Evolutionary conservation across 2,329 filamentous ascomycete species (phyloP).

Genomic region (Tolypocladium sp.): DNA sequence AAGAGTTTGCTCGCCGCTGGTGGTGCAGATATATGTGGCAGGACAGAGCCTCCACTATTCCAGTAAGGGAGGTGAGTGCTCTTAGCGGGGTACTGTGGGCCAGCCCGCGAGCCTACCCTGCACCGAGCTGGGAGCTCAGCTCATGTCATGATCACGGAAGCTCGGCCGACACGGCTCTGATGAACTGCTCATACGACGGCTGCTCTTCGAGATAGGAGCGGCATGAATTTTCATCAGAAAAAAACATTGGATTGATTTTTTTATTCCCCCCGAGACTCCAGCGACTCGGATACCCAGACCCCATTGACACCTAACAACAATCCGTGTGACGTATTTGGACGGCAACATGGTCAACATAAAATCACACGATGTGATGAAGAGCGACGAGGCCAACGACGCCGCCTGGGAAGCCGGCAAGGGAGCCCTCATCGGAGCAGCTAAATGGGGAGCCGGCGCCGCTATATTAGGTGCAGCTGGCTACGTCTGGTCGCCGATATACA

Average conservation of each 20-base stretch:
- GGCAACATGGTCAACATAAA: constrained; percentile 24
- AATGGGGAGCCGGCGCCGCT: constrained; percentile 62
- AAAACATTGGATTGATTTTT: neutral
- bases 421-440: constrained; percentile 56
- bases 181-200: neutral
- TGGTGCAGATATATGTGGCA: neutral
- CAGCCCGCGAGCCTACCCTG: neutral
- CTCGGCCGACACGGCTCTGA: neutral
- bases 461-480: constrained; percentile 54
- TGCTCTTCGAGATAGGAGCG: neutral
- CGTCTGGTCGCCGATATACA: constrained; percentile 60
- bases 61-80: constrained; percentile 5
- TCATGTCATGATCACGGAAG: neutral
- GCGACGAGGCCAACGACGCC: constrained; percentile 59
- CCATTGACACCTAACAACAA: neutral
- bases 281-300: neutral
- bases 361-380: constrained; percentile 48
- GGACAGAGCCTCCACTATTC: constrained; percentile 6
- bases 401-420: constrained; percentile 64
- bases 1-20: constrained; percentile 8
- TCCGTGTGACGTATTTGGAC: neutral
- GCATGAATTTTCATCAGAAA: neutral
- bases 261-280: neutral
- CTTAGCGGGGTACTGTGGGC: constrained; percentile 8
- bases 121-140: neutral